Evolutionary conservation across 2,329 filamentous ascomycete species (phyloP).

Genomic region (Saccharata proteae): DNA sequence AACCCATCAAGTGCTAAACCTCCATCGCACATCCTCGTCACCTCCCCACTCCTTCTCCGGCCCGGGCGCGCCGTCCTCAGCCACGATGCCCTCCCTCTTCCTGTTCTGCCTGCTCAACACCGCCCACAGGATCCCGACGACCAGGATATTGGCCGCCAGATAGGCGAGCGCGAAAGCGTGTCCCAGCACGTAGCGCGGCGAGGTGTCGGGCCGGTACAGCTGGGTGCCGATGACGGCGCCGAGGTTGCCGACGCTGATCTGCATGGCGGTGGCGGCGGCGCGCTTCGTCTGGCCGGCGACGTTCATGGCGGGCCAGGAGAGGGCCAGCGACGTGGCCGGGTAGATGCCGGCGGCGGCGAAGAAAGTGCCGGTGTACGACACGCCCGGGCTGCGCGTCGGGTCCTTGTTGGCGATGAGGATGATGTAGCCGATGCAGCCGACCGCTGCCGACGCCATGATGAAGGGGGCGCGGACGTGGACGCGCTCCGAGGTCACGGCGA

Average conservation of each 20-base stretch:
- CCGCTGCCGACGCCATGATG: slow-evolving; percentile 19
- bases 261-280: slow-evolving; percentile 36
- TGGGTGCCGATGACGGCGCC: slow-evolving; percentile 27
- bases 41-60: slow-evolving; percentile 11
- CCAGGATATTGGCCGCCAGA: slow-evolving; percentile 19
- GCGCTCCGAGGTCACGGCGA: slow-evolving; percentile 22
- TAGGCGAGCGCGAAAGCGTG: slow-evolving; percentile 20
- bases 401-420: slow-evolving; percentile 24
- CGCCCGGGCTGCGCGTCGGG: slow-evolving; percentile 18
- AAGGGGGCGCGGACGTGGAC: slow-evolving; percentile 21
- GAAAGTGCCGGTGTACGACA: slow-evolving; percentile 26
- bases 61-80: slow-evolving; percentile 13
- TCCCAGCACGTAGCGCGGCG: slow-evolving; percentile 23
- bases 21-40: slow-evolving; percentile 24
- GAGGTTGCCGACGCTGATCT: slow-evolving; percentile 39
- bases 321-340: slow-evolving; percentile 24
- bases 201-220: slow-evolving; percentile 21
- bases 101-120: slow-evolving; percentile 20
- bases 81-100: slow-evolving; percentile 16
- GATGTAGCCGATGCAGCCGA: slow-evolving; percentile 27
- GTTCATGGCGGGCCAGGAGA: slow-evolving; percentile 43
- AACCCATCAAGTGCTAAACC: slow-evolving; percentile 16
- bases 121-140: slow-evolving; percentile 18
- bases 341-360: slow-evolving; percentile 28
- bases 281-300: slow-evolving; percentile 42